Percentiles rank a stretch among this genome's conserved stretches.
phyloP scores from a whole-genome alignment of 345 rosid genomes.

The Populus deltoides region DNA sequence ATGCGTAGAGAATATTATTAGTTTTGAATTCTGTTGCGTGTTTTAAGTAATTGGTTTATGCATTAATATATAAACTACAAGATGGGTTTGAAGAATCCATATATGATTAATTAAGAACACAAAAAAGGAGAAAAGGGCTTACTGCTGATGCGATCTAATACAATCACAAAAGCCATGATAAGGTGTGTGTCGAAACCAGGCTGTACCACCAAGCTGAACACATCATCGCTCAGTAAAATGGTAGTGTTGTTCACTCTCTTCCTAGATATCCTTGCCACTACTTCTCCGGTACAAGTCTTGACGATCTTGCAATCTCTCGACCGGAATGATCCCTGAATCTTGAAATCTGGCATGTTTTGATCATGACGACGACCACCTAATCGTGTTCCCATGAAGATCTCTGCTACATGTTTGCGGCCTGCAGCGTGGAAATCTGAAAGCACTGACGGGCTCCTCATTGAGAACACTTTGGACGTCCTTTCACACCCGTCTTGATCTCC shows the following conservation, averaged over 20 bases:
- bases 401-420: constrained; percentile 26
- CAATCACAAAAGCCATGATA: constrained; percentile 45
- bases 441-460: constrained; percentile 36
- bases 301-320: constrained; percentile 32
- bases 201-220: constrained; percentile 41
- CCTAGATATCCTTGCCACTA: constrained; percentile 32
- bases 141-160: constrained; percentile 44
- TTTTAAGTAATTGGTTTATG: not conserved
- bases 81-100: not conserved
- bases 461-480: constrained; percentile 28
- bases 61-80: not conserved
- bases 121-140: constrained; percentile 27
- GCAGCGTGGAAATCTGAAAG: constrained; percentile 8
- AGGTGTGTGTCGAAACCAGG: constrained; percentile 39
- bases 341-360: constrained; percentile 31
- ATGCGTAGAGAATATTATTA: not conserved
- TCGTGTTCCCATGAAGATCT: constrained; percentile 26
- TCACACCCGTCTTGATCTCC: constrained; percentile 25
- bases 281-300: constrained; percentile 8
- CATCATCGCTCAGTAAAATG: constrained; percentile 42
- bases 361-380: not conserved
- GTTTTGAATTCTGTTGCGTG: not conserved
- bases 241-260: constrained; percentile 37
- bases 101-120: constrained; percentile 26
- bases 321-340: constrained; percentile 41